Base-by-base conservation (phyloP, 176 grass and related monocot genomes). In the Oryza glaberrima region DNA sequence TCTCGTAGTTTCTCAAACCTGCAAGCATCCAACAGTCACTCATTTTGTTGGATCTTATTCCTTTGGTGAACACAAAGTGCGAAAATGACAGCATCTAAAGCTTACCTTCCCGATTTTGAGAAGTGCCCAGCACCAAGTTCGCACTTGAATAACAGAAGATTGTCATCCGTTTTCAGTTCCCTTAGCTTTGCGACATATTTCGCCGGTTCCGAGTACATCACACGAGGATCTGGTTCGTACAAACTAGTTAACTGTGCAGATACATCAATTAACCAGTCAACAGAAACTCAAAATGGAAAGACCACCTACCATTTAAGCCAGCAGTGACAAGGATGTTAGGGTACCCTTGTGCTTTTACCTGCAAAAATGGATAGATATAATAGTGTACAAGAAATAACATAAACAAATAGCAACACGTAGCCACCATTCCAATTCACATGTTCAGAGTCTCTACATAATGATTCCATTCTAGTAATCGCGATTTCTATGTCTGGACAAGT, bases 1-100 rank as follows among this genome's bases (percentile, higher is more conserved):
- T 94, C 94, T 70, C 88, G 86, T n/a, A 97, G 46, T 43, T 90
- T 97, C 78, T 97, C 94, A 81, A 97, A 97, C 70, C 94, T 94
- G 86, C 83, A 86, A 67, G 7, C 51, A 58, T 12, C 12, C 52
- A 49, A 46, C 11, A 49, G 19, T 69, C 7, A 64, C 26, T 20
- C 41, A 4, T 1, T 8, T 52, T 70, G 54, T 10, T 13, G n/a
- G 20, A 72, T 32, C 22, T 26, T 69, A 63, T 40, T 60, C 36
- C 17, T 41, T 49, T 45, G 34, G 16, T 12, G 9, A 70, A 26
- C 38, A 65, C n/a, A 32, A 58, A 12, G 47, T 63, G 58, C 8
- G 75, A 11, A 48, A 46, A 72, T 17, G 12, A 51, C 52, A 40
- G 44, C 17, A 11, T 77, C 52, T 7, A 22, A 75, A 51, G 32